Conservation (phyloP, 2,329 filamentous ascomycete species). For the Aspergillus sp. region DNA sequence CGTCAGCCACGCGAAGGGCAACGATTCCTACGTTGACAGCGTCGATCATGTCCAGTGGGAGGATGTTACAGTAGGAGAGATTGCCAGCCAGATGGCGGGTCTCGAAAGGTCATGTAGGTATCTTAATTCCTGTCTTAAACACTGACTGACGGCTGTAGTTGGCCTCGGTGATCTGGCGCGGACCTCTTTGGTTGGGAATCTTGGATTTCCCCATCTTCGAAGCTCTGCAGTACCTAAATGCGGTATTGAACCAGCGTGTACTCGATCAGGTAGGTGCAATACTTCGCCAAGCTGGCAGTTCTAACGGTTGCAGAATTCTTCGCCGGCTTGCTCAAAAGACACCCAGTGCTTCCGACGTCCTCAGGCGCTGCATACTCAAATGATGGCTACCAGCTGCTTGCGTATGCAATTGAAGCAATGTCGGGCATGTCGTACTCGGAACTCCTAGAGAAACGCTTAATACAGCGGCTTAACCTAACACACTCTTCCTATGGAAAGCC, state of each 20-base stretch:
- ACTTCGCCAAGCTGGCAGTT: background rate
- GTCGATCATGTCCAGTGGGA: slow-evolving; percentile 31
- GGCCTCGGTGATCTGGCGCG: background rate
- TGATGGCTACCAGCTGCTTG: slow-evolving; percentile 36
- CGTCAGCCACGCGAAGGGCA: background rate
- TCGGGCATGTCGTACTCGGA: slow-evolving; percentile 36
- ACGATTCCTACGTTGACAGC: background rate
- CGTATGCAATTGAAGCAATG: slow-evolving; percentile 41
- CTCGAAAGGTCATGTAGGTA: slow-evolving; percentile 38
- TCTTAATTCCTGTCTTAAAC: too few species aligned
- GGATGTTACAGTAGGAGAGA: slow-evolving; percentile 37
- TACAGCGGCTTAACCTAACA: slow-evolving; percentile 43
- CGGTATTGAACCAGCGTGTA: background rate
- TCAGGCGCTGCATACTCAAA: slow-evolving; percentile 38
- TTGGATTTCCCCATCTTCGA: background rate
- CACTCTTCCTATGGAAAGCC: slow-evolving; percentile 26
- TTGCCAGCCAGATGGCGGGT: slow-evolving; percentile 40
- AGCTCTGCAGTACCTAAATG: background rate
- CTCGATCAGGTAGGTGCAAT: background rate
- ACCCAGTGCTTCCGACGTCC: slow-evolving; percentile 32
- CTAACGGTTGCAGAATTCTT: slow-evolving; percentile 33
- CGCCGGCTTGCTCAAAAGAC: slow-evolving; percentile 29
- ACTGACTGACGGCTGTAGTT: background rate
- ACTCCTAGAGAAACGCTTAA: slow-evolving; percentile 36
- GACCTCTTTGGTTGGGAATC: background rate